phyloP scores from a whole-genome alignment of 192 early-diverging fungal species.

The Coemansia asiatica region DNA sequence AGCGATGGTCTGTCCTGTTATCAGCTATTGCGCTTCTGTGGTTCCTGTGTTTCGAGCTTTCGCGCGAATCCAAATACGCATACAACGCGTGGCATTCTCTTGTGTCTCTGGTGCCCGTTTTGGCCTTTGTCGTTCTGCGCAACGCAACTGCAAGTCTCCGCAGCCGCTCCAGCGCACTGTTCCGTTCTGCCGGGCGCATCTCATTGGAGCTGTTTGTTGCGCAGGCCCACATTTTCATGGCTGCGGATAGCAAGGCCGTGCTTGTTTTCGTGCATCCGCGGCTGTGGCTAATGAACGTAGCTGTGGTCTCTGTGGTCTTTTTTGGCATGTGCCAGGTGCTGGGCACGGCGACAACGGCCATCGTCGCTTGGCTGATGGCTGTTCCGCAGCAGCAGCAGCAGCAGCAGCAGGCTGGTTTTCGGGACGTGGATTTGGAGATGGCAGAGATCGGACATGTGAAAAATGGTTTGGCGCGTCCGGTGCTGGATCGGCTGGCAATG shows the following conservation, averaged over 20 bases:
- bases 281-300: conserved; percentile 58
- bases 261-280: conserved; percentile 59
- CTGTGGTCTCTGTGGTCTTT: conserved; percentile 54
- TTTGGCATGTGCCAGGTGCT: conserved; percentile 53
- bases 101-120: conserved; percentile 61
- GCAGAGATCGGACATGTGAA: conserved; percentile 14
- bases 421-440: conserved; percentile 22
- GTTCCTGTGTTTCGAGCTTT: conserved; percentile 60
- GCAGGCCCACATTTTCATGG: conserved; percentile 78
- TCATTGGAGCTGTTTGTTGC: conserved; percentile 77
- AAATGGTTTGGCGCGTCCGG: neutral
- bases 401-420: neutral
- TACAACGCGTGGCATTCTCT: conserved; percentile 72
- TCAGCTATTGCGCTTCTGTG: conserved; percentile 49
- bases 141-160: conserved; percentile 62
- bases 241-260: conserved; percentile 71
- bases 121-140: conserved; percentile 66
- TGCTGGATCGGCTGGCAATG: conserved; percentile 31
- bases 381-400: neutral
- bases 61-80: conserved; percentile 55
- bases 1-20: conserved; percentile 29
- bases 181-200: conserved; percentile 61
- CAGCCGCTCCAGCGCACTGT: conserved; percentile 57
- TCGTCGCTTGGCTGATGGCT: conserved; percentile 36
- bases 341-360: conserved; percentile 49